These are phyloP conservation scores for Chloris gayana DNA, from an alignment of 176 grass and related monocot genomes.

Conservation along the genomic window DNA sequence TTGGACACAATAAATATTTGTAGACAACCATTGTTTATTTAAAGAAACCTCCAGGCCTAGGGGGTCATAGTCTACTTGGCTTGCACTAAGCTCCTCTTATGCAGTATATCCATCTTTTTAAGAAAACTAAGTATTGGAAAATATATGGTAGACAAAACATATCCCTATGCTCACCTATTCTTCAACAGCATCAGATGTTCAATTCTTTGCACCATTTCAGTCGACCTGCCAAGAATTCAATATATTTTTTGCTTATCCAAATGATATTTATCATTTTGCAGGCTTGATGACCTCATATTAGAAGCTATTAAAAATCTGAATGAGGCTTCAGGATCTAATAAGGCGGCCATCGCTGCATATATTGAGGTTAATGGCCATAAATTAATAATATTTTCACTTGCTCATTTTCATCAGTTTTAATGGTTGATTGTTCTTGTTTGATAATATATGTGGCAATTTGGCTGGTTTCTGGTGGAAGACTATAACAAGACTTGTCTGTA, in stretches of 20 bases:
- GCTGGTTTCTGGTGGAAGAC: not conserved
- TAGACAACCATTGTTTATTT: too few relatives aligned
- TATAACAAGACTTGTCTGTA: slow-evolving; percentile 30
- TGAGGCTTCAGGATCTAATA: slow-evolving; percentile 68
- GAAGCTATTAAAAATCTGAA: slow-evolving; percentile 81
- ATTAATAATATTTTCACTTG: slow-evolving; percentile 11
- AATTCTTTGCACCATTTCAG: not conserved
- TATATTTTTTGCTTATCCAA: slow-evolving; percentile 33
- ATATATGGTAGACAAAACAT: not conserved
- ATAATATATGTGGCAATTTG: not conserved
- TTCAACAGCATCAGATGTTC: not conserved
- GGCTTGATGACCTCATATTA: slow-evolving; percentile 82
- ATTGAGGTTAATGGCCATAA: slow-evolving; percentile 66
- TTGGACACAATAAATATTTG: not conserved
- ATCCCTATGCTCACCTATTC: not conserved
- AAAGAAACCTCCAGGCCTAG: too few relatives aligned
- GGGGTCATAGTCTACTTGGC: too few relatives aligned
- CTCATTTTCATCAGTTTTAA: not conserved
- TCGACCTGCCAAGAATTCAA: slow-evolving; percentile 29
- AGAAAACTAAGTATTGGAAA: slow-evolving; percentile 8
- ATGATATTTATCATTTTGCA: slow-evolving; percentile 30
- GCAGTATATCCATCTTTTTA: not conserved
- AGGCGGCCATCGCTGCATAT: slow-evolving; percentile 64
- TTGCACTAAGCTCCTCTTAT: too few relatives aligned
- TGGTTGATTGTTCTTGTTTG: not conserved